phyloP scores from a whole-genome alignment of 176 grass and related monocot species.

The Dendrocalamus sinicus region DNA sequence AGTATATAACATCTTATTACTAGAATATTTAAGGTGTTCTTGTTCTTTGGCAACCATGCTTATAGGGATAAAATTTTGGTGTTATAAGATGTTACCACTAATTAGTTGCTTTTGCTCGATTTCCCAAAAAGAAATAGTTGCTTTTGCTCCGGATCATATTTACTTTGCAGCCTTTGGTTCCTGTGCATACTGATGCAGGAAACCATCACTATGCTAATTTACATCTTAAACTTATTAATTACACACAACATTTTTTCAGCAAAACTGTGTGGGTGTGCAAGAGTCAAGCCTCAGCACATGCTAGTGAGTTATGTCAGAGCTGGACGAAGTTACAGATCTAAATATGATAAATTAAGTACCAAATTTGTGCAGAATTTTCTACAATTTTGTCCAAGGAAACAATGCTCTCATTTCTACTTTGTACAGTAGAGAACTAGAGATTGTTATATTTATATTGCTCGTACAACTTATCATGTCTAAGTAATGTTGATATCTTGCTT shows the following conservation, averaged over 20 bases:
- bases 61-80: neutral
- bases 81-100: neutral
- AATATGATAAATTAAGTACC: neutral
- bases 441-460: neutral
- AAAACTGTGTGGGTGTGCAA: neutral
- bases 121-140: too few relatives aligned
- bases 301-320: too few relatives aligned
- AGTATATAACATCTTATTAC: neutral
- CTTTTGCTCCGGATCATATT: neutral
- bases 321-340: neutral
- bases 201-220: neutral
- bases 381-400: neutral
- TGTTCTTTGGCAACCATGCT: neutral
- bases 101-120: too few relatives aligned
- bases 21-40: neutral
- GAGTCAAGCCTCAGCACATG: neutral
- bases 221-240: neutral
- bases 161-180: slow-evolving; percentile 12
- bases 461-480: neutral
- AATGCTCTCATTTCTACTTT: neutral
- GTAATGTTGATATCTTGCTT: too few relatives aligned
- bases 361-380: neutral
- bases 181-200: neutral
- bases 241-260: neutral
- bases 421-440: neutral